Evolutionary conservation across 345 rosid species (phyloP).

Genomic region (Linum lewisii): DNA sequence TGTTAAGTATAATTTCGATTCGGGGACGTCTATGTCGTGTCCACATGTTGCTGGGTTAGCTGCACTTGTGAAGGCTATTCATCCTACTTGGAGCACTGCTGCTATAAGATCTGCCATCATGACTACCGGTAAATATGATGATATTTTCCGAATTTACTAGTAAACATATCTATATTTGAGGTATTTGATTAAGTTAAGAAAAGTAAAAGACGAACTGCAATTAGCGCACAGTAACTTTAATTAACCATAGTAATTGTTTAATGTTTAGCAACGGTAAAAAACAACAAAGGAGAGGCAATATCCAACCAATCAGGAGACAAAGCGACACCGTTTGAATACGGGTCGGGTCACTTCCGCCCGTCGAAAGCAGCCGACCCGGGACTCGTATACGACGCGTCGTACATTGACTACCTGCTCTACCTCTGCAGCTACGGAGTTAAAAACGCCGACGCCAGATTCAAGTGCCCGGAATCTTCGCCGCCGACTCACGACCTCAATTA

Average conservation of each 20-base stretch:
- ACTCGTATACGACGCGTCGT: slow-evolving; percentile 61
- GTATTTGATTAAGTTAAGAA: too few species aligned
- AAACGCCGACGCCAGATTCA: slow-evolving; percentile 17
- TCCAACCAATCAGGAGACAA: slow-evolving; percentile 29
- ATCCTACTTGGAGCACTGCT: slow-evolving; percentile 77
- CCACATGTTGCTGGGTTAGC: slow-evolving; percentile 81
- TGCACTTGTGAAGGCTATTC: slow-evolving; percentile 62
- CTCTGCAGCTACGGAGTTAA: slow-evolving; percentile 34
- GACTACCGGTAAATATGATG: slow-evolving; percentile 36
- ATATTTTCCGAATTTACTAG: too few species aligned
- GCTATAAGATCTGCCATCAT: slow-evolving; percentile 77
- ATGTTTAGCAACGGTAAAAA: slow-evolving; percentile 38
- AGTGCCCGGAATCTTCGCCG: slow-evolving; percentile 29
- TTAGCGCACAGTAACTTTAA: too few species aligned
- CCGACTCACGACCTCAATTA: slow-evolving; percentile 46
- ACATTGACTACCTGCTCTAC: slow-evolving; percentile 42
- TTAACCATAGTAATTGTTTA: too few species aligned
- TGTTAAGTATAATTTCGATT: slow-evolving; percentile 31
- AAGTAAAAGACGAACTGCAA: too few species aligned
- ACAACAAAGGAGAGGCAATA: slow-evolving; percentile 38
- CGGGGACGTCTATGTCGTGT: slow-evolving; percentile 93
- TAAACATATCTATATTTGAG: background rate
- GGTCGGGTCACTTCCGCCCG: slow-evolving; percentile 63
- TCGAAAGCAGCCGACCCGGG: slow-evolving; percentile 66
- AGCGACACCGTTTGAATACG: slow-evolving; percentile 50